Base-by-base conservation (phyloP, 1,284 basidiomycete species). In the Flammula alnicola region DNA sequence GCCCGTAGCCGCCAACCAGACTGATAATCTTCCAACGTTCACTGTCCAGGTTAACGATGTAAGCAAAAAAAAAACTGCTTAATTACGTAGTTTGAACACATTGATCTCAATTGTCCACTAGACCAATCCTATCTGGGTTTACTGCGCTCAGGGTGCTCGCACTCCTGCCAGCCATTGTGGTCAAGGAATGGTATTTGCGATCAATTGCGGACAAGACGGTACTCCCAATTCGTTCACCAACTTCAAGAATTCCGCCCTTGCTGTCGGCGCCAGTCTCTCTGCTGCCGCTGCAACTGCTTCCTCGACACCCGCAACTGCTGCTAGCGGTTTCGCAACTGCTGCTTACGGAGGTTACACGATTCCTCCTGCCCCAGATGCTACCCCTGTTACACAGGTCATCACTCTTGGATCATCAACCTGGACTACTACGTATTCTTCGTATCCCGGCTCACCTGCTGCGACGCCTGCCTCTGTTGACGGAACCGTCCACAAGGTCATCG, bases 171-270 rank as follows among this genome's bases (percentile, higher is more conserved):
- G 74, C 55, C 84, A 86, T 64, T 86, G 84, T 56, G 79, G 80
- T 45, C 57, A 65, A 44, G 83, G 82, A 59, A 84, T 85, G 83
- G 81, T 86, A 30, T 84, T 84, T 58, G 76, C 81, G 20, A 73
- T 85, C 58, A 85, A 86, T 67, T 80, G 80, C 60, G 80, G 79
- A 19, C 51, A 66, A 2, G 76, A 78, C 48, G 80, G 76, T 43
- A 53, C 72, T 19, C 60, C 74, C 39, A 84, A 81, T 67, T 81
- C 80, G 5, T 83, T 83, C 69, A 69, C 70, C 30, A 75, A 74
- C 58, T 84, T 84, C 73, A 78, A 80, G 70, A 66, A 73, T 17
- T 52, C 75, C 31, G 83, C 82, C 19, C 64, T 80, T 33, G 75
- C 73, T 9, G 63, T 79, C 42, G 81, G 81, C 51, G 72, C 74